These are phyloP conservation scores for Cyphellophora attinorum DNA, from an alignment of 2,329 filamentous ascomycete genomes.

Conservation along the genomic window DNA sequence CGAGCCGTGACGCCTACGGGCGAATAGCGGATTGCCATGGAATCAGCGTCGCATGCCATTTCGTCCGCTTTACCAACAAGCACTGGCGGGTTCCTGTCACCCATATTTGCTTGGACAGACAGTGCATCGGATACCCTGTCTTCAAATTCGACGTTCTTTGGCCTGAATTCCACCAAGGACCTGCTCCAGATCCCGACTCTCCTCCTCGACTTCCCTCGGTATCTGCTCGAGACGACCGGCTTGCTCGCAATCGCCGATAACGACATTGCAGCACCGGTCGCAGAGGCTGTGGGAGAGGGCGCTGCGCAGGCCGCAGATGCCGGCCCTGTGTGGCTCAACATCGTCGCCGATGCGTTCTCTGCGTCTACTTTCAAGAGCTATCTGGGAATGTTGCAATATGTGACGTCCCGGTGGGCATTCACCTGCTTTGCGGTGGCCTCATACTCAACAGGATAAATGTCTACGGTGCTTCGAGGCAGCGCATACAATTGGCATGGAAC, in stretches of 20 bases:
- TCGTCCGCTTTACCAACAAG: not conserved
- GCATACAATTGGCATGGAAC: slow-evolving; percentile 66
- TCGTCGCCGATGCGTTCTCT: slow-evolving; percentile 36
- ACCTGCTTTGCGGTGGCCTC: slow-evolving; percentile 79
- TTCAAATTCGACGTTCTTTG: slow-evolving; percentile 15
- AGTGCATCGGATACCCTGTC: slow-evolving; percentile 8
- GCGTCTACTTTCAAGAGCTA: slow-evolving; percentile 51
- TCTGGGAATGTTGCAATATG: slow-evolving; percentile 79
- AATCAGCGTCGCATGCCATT: not conserved
- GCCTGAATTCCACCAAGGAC: slow-evolving; percentile 22
- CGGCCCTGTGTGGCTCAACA: slow-evolving; percentile 25
- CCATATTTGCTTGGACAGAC: not conserved
- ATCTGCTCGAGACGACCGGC: slow-evolving; percentile 18
- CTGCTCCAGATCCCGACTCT: slow-evolving; percentile 29
- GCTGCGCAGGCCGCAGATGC: slow-evolving; percentile 24
- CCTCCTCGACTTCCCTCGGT: slow-evolving; percentile 25
- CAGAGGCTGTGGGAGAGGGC: slow-evolving; percentile 25
- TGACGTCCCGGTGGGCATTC: slow-evolving; percentile 86
- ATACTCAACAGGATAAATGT: slow-evolving; percentile 86
- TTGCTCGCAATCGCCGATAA: slow-evolving; percentile 20
- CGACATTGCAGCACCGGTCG: slow-evolving; percentile 23
- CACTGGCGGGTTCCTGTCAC: not conserved
- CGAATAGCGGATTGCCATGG: not conserved
- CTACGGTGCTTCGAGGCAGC: slow-evolving; percentile 78
- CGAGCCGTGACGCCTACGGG: not conserved